A percentile compares a stretch with the other conserved stretches of the same genome.
phyloP scores from a whole-genome alignment of 2,329 filamentous ascomycete species.

The Arachnomyces sp. region DNA sequence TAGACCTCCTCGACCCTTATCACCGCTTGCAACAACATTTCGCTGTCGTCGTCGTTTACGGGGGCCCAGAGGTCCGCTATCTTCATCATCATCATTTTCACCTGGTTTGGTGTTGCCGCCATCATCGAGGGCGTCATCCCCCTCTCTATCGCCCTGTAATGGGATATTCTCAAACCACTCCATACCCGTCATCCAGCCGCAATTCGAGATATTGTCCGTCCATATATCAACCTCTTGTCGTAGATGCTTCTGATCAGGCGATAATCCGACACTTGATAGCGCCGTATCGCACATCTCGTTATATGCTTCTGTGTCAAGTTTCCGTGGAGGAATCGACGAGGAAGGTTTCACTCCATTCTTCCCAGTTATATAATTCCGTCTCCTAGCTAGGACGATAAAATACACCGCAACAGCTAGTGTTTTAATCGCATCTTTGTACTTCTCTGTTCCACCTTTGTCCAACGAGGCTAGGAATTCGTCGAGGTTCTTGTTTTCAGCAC shows the following conservation, averaged over 20 bases:
- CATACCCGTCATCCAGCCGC: slow-evolving; percentile 46
- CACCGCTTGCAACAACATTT: slow-evolving; percentile 9
- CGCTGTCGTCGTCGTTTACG: slow-evolving; percentile 19
- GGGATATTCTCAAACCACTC: slow-evolving; percentile 62
- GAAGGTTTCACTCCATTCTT: slow-evolving; percentile 2
- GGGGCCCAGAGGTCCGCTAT: slow-evolving; percentile 18
- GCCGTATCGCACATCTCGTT: slow-evolving; percentile 34
- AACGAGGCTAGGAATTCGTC: slow-evolving; percentile 31
- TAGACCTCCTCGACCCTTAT: slow-evolving; percentile 27
- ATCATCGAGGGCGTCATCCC: slow-evolving; percentile 7
- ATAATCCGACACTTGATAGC: slow-evolving; percentile 27
- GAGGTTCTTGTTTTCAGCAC: slow-evolving; percentile 25
- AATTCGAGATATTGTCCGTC: slow-evolving; percentile 47
- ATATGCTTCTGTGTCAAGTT: slow-evolving; percentile 34
- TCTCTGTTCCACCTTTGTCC: slow-evolving; percentile 40
- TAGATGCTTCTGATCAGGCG: slow-evolving; percentile 35
- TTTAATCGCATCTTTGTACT: slow-evolving; percentile 33
- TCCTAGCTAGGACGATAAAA: slow-evolving; percentile 39
- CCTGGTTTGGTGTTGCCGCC: slow-evolving; percentile 19
- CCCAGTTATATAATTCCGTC: slow-evolving; percentile 34
- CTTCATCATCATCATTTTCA: slow-evolving; percentile 27
- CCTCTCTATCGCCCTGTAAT: slow-evolving; percentile 11
- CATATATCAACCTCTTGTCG: slow-evolving; percentile 53
- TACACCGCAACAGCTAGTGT: slow-evolving; percentile 37
- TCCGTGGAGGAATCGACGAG: slow-evolving; percentile 18